phyloP scores from a whole-genome alignment of 306 rosid species.

The Citrullus mucosospermus region DNA sequence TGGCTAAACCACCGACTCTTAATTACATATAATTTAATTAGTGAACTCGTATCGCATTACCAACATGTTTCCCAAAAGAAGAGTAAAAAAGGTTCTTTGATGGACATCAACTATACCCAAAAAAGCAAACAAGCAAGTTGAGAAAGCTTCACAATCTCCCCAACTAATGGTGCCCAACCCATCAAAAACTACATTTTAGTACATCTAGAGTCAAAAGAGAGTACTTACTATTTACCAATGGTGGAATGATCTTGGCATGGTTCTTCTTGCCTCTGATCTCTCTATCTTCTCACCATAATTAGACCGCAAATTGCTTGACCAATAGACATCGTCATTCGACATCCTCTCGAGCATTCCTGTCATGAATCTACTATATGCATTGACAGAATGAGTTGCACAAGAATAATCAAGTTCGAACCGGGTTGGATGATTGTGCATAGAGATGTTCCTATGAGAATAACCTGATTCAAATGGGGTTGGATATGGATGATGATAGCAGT shows the following conservation, averaged over 20 bases:
- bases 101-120: neutral
- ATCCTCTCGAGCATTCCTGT: neutral
- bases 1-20: neutral
- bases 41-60: neutral
- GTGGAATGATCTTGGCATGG: neutral
- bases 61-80: neutral
- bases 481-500: neutral
- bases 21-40: neutral
- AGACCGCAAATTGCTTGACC: neutral
- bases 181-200: neutral
- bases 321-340: neutral
- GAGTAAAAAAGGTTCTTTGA: neutral
- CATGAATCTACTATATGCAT: neutral
- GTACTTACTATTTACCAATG: neutral
- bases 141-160: neutral
- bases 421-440: neutral
- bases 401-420: neutral
- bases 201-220: neutral
- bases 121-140: neutral
- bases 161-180: neutral
- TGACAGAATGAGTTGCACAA: neutral
- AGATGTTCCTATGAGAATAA: neutral
- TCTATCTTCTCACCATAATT: neutral
- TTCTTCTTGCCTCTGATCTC: neutral
- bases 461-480: neutral